A percentile compares a stretch with the other conserved stretches of the same genome.
Evolutionary conservation across 805 yeast genomes (phyloP).

Genomic region (Priceomyces medius): DNA sequence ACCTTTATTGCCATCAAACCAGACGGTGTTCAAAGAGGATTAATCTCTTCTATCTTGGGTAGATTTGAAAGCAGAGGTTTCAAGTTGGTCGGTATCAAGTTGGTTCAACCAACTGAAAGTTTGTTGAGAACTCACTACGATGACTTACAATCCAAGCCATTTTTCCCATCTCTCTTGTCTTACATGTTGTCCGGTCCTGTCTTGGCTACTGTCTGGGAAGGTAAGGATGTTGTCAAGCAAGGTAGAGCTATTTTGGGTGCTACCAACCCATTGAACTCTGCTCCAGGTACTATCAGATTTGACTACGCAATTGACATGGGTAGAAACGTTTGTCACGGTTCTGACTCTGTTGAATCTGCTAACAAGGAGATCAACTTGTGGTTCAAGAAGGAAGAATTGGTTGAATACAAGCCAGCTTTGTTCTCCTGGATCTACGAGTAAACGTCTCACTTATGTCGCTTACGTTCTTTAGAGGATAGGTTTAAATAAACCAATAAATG

Average conservation of each 20-base stretch:
- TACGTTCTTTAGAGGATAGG: neutral
- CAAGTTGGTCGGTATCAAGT: slow-evolving; percentile 95
- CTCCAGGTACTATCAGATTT: slow-evolving; percentile 99
- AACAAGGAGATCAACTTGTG: slow-evolving; percentile 92
- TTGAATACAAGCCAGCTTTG: slow-evolving; percentile 84
- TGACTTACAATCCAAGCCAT: slow-evolving; percentile 93
- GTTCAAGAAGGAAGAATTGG: slow-evolving; percentile 97
- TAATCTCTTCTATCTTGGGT: slow-evolving; percentile 81
- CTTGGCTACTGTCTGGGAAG: slow-evolving; percentile 99
- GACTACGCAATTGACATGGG: slow-evolving; percentile 98
- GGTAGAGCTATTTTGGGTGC: slow-evolving; percentile 98
- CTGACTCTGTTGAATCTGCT: slow-evolving; percentile 98
- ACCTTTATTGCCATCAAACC: slow-evolving; percentile 94
- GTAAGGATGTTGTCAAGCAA: slow-evolving; percentile 98
- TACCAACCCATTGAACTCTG: slow-evolving; percentile 95
- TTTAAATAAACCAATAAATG: neutral
- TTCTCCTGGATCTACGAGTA: slow-evolving; percentile 94
- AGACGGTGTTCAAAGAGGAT: slow-evolving; percentile 99
- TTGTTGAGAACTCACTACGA: slow-evolving; percentile 91
- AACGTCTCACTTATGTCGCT: slow-evolving; percentile 14
- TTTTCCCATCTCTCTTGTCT: slow-evolving; percentile 93
- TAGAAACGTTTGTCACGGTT: slow-evolving; percentile 99
- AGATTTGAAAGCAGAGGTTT: slow-evolving; percentile 97
- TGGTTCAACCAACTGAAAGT: slow-evolving; percentile 81
- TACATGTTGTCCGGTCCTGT: slow-evolving; percentile 99